Evolutionary conservation across 495 filamentous ascomycete species (phyloP).

Genomic region (Pseudevernia furfuracea): DNA sequence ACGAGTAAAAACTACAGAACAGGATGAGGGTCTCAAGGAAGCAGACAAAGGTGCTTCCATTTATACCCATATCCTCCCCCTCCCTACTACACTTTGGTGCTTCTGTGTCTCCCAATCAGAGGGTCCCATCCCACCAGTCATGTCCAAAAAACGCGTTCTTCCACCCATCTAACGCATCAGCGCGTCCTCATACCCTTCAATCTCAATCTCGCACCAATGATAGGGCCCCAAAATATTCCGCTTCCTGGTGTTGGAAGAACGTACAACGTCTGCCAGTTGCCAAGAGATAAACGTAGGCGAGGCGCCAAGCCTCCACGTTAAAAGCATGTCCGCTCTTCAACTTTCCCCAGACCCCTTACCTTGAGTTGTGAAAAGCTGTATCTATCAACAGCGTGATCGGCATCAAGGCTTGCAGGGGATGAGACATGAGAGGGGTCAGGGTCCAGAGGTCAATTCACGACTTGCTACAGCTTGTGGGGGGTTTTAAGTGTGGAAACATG

Average conservation of each 20-base stretch:
- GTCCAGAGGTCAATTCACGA: conserved; percentile 3
- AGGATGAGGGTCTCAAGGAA: neutral
- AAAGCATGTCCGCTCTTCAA: neutral
- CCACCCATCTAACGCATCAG: neutral
- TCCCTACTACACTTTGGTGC: neutral
- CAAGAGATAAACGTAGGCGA: conserved; percentile 10
- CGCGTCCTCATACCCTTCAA: neutral
- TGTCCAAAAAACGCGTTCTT: conserved; percentile 2
- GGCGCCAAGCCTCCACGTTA: conserved; percentile 12
- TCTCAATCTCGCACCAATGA: conserved; percentile 1
- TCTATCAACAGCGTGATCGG: conserved; percentile 6
- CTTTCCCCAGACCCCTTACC: neutral
- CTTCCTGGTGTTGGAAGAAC: conserved; percentile 6
- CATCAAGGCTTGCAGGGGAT: conserved; percentile 4
- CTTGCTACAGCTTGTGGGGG: neutral
- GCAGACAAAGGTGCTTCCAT: neutral
- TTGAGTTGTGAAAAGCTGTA: conserved; percentile 7
- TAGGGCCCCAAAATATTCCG: neutral
- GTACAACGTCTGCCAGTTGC: conserved; percentile 7
- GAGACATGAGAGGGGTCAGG: conserved; percentile 3
- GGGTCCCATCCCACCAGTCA: neutral
- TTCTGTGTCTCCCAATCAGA: neutral
- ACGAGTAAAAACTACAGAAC: neutral
- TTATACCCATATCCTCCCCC: conserved; percentile 6
- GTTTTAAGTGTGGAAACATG: neutral